Percentiles rank a stretch among this genome's conserved stretches.
Evolutionary conservation across 352 stramenopile species (phyloP).

Genomic region (Plasmopara halstedii): DNA sequence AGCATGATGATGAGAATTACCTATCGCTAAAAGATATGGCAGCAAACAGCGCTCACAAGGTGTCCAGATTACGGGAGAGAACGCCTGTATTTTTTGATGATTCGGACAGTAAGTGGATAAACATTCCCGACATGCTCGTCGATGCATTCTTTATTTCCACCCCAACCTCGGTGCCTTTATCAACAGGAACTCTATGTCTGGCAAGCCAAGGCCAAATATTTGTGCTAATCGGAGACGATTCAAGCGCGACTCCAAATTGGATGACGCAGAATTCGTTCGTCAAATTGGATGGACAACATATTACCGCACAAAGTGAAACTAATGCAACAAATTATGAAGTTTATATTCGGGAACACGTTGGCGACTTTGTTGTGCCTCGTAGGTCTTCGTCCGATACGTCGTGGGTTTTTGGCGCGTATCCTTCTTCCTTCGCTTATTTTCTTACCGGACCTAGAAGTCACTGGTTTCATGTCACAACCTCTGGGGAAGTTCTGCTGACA

Average conservation of each 20-base stretch:
- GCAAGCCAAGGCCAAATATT: conserved; percentile 13
- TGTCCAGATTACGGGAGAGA: conserved; percentile 7
- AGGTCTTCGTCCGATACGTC: conserved; percentile 1
- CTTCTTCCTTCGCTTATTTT: conserved; percentile 15
- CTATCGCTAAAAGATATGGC: conserved; percentile 6
- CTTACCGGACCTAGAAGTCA: conserved; percentile 16
- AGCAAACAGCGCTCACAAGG: background rate
- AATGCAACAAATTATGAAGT: conserved; percentile 20
- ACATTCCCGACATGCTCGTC: conserved; percentile 2
- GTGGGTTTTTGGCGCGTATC: conserved; percentile 24
- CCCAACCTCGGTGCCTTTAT: background rate
- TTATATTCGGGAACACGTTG: conserved; percentile 9
- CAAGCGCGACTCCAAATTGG: conserved; percentile 7
- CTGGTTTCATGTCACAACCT: conserved; percentile 16
- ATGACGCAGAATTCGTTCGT: conserved; percentile 5
- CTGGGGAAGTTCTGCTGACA: conserved; percentile 19
- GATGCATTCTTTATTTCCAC: conserved; percentile 14
- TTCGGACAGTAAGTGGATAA: conserved; percentile 12
- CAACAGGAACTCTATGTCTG: conserved; percentile 7
- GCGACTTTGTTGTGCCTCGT: conserved; percentile 6
- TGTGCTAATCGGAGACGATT: conserved; percentile 11
- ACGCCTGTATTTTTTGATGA: conserved; percentile 10
- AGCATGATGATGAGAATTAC: conserved; percentile 14
- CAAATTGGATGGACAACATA: conserved; percentile 2
- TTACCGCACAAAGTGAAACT: conserved; percentile 22